These are phyloP conservation scores for Gastroboletus turbinatus DNA, from an alignment of 1,284 basidiomycete species.

Conservation along the genomic window DNA sequence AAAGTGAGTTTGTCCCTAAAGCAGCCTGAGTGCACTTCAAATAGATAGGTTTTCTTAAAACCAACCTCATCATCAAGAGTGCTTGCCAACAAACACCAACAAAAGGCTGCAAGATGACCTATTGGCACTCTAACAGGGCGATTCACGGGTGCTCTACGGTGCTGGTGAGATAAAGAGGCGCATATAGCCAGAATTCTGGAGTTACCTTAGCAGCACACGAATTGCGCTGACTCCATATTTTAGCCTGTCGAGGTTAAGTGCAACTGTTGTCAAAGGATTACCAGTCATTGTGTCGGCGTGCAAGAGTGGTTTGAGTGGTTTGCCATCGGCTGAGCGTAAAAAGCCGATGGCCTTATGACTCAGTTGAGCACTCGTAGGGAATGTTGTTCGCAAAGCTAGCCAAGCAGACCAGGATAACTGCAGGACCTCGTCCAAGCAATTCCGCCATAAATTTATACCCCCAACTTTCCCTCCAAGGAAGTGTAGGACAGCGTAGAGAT, in stretches of 20 bases:
- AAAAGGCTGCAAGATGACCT: constrained; percentile 56
- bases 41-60: constrained; percentile 5
- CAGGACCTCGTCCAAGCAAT: constrained; percentile 66
- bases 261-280: constrained; percentile 44
- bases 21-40: constrained; percentile 5
- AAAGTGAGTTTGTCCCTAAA: constrained; percentile 46
- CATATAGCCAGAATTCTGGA: not conserved
- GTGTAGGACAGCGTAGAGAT: constrained; percentile 60
- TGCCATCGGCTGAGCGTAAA: constrained; percentile 9
- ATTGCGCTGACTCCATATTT: constrained; percentile 53
- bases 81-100: constrained; percentile 54
- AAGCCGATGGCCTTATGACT: constrained; percentile 10
- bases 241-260: constrained; percentile 60
- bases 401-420: constrained; percentile 62
- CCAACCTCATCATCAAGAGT: constrained; percentile 53
- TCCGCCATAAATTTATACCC: constrained; percentile 68
- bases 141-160: constrained; percentile 50
- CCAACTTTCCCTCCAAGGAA: constrained; percentile 76
- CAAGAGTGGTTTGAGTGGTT: constrained; percentile 8
- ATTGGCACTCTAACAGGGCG: constrained; percentile 76
- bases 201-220: constrained; percentile 52
- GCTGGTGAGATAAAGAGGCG: constrained; percentile 2
- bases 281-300: constrained; percentile 18
- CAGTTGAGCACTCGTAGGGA: constrained; percentile 32
- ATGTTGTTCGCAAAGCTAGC: constrained; percentile 57